A percentile compares a stretch with the other conserved stretches of the same genome.
These are phyloP conservation scores for Fusarium tanahbumbuense DNA, from an alignment of 2,329 filamentous ascomycete species.

Conservation along the genomic window DNA sequence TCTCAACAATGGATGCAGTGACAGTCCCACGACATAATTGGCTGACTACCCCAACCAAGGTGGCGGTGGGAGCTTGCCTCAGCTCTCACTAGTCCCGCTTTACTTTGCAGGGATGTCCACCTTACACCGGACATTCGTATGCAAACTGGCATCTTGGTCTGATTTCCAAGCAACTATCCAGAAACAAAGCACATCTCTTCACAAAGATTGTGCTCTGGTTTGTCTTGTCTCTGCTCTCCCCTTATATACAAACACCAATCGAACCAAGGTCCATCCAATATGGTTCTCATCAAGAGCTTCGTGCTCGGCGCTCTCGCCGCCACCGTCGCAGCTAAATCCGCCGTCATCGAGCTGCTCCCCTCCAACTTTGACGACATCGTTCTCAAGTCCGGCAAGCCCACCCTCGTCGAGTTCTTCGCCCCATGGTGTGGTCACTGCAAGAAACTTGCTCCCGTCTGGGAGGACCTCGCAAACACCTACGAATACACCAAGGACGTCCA, in stretches of 20 bases:
- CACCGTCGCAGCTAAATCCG: constrained; percentile 75
- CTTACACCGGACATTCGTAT: constrained; percentile 38
- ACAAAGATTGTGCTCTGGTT: constrained; percentile 24
- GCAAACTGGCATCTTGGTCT: constrained; percentile 49
- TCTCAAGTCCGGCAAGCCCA: constrained; percentile 91
- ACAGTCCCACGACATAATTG: constrained; percentile 1
- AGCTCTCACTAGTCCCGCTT: constrained; percentile 36
- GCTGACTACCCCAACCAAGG: constrained; percentile 1
- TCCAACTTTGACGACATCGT: constrained; percentile 93
- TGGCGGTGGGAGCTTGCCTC: constrained; percentile 36
- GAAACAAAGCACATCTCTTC: constrained; percentile 26
- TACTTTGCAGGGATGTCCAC: constrained; percentile 30
- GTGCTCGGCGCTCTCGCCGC: constrained; percentile 66
- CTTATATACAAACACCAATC: background rate
- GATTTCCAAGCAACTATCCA: constrained; percentile 44
- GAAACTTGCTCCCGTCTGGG: constrained; percentile 92
- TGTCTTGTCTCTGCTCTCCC: background rate
- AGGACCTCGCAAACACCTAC: constrained; percentile 84
- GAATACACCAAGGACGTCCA: constrained; percentile 78
- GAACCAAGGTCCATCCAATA: constrained; percentile 47
- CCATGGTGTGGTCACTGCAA: constrained; percentile 99
- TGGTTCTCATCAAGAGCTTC: constrained; percentile 71
- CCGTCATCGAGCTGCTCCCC: constrained; percentile 89
- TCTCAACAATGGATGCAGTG: background rate
- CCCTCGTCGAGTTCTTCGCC: constrained; percentile 97